Conservation (phyloP, 2,329 filamentous ascomycete genomes). For the Fusarium phyllophilum region DNA sequence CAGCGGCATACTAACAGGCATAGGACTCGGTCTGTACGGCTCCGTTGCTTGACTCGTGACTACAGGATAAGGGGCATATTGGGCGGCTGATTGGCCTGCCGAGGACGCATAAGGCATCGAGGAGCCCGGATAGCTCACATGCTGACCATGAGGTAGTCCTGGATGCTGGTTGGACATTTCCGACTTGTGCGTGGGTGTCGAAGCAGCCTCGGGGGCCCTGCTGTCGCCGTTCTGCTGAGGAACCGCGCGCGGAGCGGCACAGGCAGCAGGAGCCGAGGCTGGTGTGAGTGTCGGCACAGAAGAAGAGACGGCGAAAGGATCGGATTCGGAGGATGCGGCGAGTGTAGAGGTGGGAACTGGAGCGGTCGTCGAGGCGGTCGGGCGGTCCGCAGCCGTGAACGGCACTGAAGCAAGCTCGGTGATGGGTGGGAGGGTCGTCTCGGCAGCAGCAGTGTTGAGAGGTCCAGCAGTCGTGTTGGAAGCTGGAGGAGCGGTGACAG, state of each 20-base stretch:
- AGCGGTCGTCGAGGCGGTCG: conserved; percentile 35
- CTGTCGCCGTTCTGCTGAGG: conserved; percentile 48
- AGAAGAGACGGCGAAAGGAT: conserved; percentile 20
- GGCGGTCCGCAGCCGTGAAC: conserved; percentile 24
- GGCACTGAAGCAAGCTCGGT: conserved; percentile 30
- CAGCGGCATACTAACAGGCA: conserved; percentile 48
- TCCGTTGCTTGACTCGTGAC: conserved; percentile 44
- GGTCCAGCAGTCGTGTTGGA: conserved; percentile 21
- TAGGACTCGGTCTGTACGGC: conserved; percentile 44
- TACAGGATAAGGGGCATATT: conserved; percentile 48
- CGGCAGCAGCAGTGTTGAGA: conserved; percentile 24
- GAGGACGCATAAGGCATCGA: conserved; percentile 40
- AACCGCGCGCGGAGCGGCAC: conserved; percentile 31
- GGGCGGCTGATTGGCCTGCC: conserved; percentile 38
- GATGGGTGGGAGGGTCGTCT: conserved; percentile 31
- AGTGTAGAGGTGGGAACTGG: conserved; percentile 24
- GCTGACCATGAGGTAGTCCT: conserved; percentile 45
- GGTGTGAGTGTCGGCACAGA: conserved; percentile 28
- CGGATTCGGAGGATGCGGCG: conserved; percentile 28
- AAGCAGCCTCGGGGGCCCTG: conserved; percentile 43
- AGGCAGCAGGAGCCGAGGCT: conserved; percentile 30
- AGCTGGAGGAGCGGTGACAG: conserved; percentile 36
- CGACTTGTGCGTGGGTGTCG: conserved; percentile 33
- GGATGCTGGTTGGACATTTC: conserved; percentile 51
- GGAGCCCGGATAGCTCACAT: conserved; percentile 44